Percentiles rank a stretch among this genome's conserved stretches.
Conservation (phyloP, 1,139 yeast species). For the Yamadazyma epiphylla region DNA sequence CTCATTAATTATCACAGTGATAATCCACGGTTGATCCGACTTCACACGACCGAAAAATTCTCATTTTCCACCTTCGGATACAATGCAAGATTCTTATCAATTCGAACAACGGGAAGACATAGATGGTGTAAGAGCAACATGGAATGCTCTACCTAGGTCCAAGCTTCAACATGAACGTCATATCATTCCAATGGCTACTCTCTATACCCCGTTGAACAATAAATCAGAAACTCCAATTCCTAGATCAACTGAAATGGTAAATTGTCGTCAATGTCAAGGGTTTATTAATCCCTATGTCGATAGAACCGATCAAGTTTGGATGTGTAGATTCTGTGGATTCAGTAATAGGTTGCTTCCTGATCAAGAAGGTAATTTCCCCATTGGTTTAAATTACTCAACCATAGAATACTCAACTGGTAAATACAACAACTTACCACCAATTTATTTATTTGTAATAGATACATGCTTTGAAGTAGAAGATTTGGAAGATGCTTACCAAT, state of each 20-base stretch:
- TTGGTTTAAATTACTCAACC: constrained; percentile 22
- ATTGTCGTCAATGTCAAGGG: constrained; percentile 59
- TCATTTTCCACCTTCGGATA: not conserved
- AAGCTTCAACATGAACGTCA: constrained; percentile 56
- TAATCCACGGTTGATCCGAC: too few relatives aligned
- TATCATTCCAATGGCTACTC: constrained; percentile 58
- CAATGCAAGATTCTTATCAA: constrained; percentile 1
- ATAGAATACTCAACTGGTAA: constrained; percentile 59
- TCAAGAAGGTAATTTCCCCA: constrained; percentile 9
- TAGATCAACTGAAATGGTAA: constrained; percentile 15
- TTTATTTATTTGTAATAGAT: constrained; percentile 66
- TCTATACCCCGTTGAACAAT: constrained; percentile 64
- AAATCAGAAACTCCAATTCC: constrained; percentile 45
- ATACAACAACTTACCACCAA: constrained; percentile 39
- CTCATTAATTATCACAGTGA: too few relatives aligned
- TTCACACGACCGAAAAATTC: too few relatives aligned
- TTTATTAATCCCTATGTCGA: constrained; percentile 56
- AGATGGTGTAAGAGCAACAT: constrained; percentile 86
- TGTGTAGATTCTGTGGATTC: constrained; percentile 58
- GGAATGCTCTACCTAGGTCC: constrained; percentile 77
- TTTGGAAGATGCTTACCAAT: constrained; percentile 32
- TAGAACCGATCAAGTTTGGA: constrained; percentile 48
- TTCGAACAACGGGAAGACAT: constrained; percentile 83
- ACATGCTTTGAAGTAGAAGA: constrained; percentile 48
- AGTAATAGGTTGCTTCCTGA: constrained; percentile 42